phyloP scores from a whole-genome alignment of 306 rosid genomes.

The Astragalus membranaceus region DNA sequence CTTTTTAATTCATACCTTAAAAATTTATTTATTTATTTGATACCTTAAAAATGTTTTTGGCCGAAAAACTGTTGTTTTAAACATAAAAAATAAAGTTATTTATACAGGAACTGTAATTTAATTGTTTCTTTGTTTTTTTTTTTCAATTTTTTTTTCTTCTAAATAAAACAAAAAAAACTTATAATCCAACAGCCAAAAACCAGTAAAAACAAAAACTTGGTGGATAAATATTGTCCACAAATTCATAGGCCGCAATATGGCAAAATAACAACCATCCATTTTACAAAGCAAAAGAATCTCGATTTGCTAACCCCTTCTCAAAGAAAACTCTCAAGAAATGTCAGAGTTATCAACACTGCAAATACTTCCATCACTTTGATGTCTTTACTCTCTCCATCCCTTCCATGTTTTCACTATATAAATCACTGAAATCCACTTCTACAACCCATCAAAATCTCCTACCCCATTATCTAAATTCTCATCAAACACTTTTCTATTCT shows the following conservation, averaged over 20 bases:
- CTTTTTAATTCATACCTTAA: too few relatives aligned
- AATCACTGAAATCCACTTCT: neutral
- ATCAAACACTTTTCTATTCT: neutral
- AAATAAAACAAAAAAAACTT: neutral
- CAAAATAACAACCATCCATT: neutral
- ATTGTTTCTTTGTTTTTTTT: too few relatives aligned
- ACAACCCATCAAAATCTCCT: neutral
- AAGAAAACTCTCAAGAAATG: constrained; percentile 4
- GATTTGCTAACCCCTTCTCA: constrained; percentile 22
- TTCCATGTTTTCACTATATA: constrained; percentile 1
- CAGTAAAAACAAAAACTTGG: neutral
- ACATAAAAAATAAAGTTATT: too few relatives aligned
- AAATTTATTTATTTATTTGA: too few relatives aligned
- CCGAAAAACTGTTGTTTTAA: too few relatives aligned
- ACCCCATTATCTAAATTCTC: neutral
- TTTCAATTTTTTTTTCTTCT: too few relatives aligned
- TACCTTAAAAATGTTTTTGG: too few relatives aligned
- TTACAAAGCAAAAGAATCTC: neutral
- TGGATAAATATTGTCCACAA: constrained; percentile 29
- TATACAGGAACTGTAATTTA: too few relatives aligned
- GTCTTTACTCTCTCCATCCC: neutral
- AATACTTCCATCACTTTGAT: neutral
- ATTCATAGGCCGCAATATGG: neutral
- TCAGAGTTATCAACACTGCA: neutral
- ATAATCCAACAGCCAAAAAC: neutral